These are phyloP conservation scores for Zychaea mexicana DNA, from an alignment of 371 early-diverging fungal genomes.

Conservation along the genomic window DNA sequence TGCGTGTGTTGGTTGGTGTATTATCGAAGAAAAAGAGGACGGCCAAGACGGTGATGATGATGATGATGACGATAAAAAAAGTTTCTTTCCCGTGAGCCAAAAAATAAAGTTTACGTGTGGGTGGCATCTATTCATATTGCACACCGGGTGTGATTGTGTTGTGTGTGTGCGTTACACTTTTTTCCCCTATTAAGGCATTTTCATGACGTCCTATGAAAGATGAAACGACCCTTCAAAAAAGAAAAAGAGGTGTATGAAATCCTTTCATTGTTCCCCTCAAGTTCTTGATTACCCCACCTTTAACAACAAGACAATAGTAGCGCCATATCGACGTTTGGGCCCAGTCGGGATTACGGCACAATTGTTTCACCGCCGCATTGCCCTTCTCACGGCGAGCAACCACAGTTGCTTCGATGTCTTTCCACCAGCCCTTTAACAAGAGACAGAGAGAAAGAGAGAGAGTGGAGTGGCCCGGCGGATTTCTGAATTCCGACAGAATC, in stretches of 20 bases:
- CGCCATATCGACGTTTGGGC: neutral
- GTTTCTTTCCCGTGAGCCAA: too few species aligned
- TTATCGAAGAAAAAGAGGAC: neutral
- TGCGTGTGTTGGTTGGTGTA: neutral
- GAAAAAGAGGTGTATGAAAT: neutral
- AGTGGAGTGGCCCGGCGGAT: conserved; percentile 15
- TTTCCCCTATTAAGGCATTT: neutral
- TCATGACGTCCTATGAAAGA: too few species aligned
- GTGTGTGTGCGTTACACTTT: neutral
- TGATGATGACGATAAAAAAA: too few species aligned
- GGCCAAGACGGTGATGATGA: neutral
- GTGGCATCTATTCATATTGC: too few species aligned
- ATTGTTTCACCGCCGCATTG: neutral
- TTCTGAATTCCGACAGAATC: conserved; percentile 20
- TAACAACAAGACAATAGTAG: neutral
- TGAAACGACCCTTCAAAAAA: neutral
- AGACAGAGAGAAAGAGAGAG: conserved; percentile 15
- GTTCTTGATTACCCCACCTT: neutral
- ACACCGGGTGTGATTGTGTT: too few species aligned
- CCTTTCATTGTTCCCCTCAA: neutral
- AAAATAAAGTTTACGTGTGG: conserved; percentile 3
- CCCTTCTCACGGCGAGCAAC: neutral
- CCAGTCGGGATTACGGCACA: neutral
- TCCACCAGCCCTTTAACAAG: neutral
- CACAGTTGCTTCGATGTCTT: too few species aligned